A percentile compares a stretch with the other conserved stretches of the same genome.
phyloP scores from a whole-genome alignment of 2,329 filamentous ascomycete genomes.

The Furcasterigmium sp. region DNA sequence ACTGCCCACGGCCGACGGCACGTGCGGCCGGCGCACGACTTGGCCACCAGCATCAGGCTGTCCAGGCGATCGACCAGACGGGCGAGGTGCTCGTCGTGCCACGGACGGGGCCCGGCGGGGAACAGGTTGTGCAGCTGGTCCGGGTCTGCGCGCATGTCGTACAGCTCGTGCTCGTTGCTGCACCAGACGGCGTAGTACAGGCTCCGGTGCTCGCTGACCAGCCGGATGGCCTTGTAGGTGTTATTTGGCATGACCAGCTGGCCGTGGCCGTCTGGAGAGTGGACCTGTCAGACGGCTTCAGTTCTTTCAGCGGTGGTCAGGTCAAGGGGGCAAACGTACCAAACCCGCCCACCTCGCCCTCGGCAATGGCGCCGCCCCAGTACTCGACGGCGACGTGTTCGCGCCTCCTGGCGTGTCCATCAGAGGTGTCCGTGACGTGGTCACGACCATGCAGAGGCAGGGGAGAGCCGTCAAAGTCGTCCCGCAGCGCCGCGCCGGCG shows the following conservation, averaged over 20 bases:
- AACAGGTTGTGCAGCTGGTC: conserved; percentile 43
- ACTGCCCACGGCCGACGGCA: conserved; percentile 53
- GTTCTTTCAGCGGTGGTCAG: not conserved
- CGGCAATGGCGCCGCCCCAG: conserved; percentile 40
- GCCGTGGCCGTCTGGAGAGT: not conserved
- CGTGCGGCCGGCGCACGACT: conserved; percentile 49
- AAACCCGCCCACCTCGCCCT: conserved; percentile 25
- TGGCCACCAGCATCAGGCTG: conserved; percentile 53
- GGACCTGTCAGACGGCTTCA: not conserved
- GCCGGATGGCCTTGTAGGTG: conserved; percentile 57
- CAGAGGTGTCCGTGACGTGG: conserved; percentile 11
- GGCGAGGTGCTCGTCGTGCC: not conserved
- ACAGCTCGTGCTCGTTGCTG: conserved; percentile 61
- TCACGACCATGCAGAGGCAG: conserved; percentile 34
- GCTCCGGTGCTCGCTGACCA: conserved; percentile 49
- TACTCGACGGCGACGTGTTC: conserved; percentile 57
- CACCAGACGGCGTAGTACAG: conserved; percentile 67
- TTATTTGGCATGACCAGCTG: conserved; percentile 31
- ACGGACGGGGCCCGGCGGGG: conserved; percentile 8
- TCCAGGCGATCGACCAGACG: conserved; percentile 47
- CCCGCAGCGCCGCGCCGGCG: conserved; percentile 31
- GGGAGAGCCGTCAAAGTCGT: conserved; percentile 52
- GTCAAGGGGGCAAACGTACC: conserved; percentile 5
- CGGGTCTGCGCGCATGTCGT: conserved; percentile 47
- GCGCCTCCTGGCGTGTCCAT: conserved; percentile 22